phyloP scores from a whole-genome alignment of 768 basidiomycete species.

The Boletus huronensis region DNA sequence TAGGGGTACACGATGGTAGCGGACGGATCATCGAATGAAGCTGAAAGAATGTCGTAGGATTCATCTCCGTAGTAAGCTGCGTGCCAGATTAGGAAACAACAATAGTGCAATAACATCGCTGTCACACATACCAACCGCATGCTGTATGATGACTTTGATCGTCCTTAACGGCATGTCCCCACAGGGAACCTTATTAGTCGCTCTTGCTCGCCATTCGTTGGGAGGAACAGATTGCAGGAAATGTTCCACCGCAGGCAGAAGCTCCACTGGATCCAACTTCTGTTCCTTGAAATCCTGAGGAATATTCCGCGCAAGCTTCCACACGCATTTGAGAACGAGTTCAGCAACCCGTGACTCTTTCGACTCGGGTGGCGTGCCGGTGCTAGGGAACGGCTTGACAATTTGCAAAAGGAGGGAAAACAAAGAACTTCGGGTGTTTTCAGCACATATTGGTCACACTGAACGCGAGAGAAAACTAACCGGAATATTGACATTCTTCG shows the following conservation, averaged over 20 bases:
- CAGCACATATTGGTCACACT: neutral
- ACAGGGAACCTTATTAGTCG: slow-evolving; percentile 87
- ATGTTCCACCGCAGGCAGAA: slow-evolving; percentile 90
- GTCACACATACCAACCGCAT: slow-evolving; percentile 79
- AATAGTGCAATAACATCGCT: neutral
- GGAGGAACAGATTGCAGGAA: slow-evolving; percentile 93
- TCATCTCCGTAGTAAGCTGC: slow-evolving; percentile 82
- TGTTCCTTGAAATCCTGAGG: slow-evolving; percentile 84
- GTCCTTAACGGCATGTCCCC: slow-evolving; percentile 98
- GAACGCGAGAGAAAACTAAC: slow-evolving; percentile 41
- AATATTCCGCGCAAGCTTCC: slow-evolving; percentile 95
- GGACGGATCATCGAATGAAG: slow-evolving; percentile 93
- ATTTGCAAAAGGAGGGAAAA: slow-evolving; percentile 82
- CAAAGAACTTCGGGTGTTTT: slow-evolving; percentile 39
- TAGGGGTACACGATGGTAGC: slow-evolving; percentile 97
- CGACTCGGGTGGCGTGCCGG: slow-evolving; percentile 67
- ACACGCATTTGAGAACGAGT: slow-evolving; percentile 92
- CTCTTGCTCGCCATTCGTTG: slow-evolving; percentile 92
- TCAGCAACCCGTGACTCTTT: slow-evolving; percentile 88
- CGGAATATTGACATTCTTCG: slow-evolving; percentile 88
- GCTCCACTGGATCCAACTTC: slow-evolving; percentile 78
- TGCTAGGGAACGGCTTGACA: slow-evolving; percentile 77
- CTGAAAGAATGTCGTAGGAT: slow-evolving; percentile 86
- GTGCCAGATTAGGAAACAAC: slow-evolving; percentile 16
- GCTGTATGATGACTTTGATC: slow-evolving; percentile 97